Percentiles rank a stretch among this genome's conserved stretches.
Evolutionary conservation across 345 rosid species (phyloP).

Genomic region (Eucalyptus polybractea): DNA sequence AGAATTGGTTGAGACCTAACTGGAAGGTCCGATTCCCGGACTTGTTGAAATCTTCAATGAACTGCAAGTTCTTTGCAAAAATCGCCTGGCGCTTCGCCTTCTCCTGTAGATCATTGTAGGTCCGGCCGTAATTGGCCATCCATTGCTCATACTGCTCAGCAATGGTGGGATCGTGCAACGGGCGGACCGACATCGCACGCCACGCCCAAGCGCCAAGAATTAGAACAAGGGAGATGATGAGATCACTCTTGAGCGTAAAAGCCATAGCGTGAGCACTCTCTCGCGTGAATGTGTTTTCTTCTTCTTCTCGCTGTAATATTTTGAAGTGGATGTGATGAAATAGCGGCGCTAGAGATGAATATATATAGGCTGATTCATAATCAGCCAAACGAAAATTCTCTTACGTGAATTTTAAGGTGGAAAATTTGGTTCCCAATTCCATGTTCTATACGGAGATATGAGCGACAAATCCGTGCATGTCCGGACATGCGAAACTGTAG

Average conservation of each 20-base stretch:
- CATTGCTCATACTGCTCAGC: neutral
- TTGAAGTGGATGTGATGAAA: too few relatives aligned
- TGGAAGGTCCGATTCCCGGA: constrained; percentile 1
- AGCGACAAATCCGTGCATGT: neutral
- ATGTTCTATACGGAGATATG: neutral
- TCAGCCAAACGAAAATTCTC: neutral
- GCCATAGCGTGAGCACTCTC: too few relatives aligned
- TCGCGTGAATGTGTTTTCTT: too few relatives aligned
- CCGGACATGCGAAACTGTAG: neutral
- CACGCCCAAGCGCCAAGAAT: too few relatives aligned
- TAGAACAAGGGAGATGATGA: too few relatives aligned
- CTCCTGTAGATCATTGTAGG: constrained; percentile 3
- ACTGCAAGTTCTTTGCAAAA: constrained; percentile 12
- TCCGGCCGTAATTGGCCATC: neutral
- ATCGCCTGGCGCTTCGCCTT: constrained; percentile 9
- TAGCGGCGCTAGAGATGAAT: too few relatives aligned
- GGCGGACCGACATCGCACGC: too few relatives aligned
- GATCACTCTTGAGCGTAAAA: too few relatives aligned
- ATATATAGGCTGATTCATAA: too few relatives aligned
- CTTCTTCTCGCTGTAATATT: too few relatives aligned
- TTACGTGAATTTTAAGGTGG: neutral
- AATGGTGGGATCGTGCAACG: too few relatives aligned
- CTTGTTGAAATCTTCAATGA: constrained; percentile 9
- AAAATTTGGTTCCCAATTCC: neutral
- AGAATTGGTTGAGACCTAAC: constrained; percentile 14